Percentiles rank a stretch among this genome's conserved stretches.
Evolutionary conservation across 805 yeast species (phyloP).

Genomic region (Schwanniomyces vanrijiae): DNA sequence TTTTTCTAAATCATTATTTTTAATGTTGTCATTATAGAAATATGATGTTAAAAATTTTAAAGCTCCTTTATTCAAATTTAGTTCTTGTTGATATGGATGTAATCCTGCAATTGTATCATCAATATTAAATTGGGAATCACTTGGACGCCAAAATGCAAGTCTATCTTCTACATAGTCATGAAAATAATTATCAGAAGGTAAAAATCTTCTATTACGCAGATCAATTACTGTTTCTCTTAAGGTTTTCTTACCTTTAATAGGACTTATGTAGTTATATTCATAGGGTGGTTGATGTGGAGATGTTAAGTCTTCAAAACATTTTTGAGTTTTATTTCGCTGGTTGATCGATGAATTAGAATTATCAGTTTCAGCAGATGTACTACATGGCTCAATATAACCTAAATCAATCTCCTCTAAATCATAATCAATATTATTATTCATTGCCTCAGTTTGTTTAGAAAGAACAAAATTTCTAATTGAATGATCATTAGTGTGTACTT

Average conservation of each 20-base stretch:
- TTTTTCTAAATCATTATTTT: background rate
- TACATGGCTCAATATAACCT: background rate
- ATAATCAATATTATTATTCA: background rate
- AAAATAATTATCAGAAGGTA: constrained; percentile 15
- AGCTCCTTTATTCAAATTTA: background rate
- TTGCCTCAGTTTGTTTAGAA: background rate
- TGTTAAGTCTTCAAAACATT: background rate
- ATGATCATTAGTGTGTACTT: too few species aligned
- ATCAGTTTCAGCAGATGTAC: background rate
- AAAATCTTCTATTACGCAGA: constrained; percentile 9
- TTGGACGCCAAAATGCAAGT: constrained; percentile 30
- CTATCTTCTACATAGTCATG: constrained; percentile 30
- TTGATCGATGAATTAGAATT: background rate
- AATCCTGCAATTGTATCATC: constrained; percentile 20
- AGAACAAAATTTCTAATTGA: background rate
- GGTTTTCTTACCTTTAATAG: background rate
- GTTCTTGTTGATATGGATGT: constrained; percentile 30
- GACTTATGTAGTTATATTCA: constrained; percentile 6
- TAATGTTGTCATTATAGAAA: background rate
- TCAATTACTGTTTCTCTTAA: constrained; percentile 7
- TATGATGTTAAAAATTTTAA: background rate
- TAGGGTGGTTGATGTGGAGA: constrained; percentile 23
- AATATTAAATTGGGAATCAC: constrained; percentile 30
- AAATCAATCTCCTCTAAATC: background rate
- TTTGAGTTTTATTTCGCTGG: background rate